Percentiles rank a stretch among this genome's conserved stretches.
Conservation (phyloP, 208 protist species). For the Trypanosoma theileri region DNA sequence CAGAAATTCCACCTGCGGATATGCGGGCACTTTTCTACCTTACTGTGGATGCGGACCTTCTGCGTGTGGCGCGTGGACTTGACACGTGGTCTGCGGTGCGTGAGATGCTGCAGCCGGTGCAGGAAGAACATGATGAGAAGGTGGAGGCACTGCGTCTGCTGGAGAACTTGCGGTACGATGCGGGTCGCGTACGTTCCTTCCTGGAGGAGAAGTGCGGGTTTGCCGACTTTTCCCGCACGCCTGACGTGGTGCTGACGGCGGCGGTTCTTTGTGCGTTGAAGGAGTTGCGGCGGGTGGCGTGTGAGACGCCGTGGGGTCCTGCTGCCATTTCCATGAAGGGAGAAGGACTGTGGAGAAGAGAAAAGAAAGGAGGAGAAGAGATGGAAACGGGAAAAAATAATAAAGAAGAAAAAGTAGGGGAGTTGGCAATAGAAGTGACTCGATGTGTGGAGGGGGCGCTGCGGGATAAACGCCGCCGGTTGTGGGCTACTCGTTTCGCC, state of each 20-base stretch:
- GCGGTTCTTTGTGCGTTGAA: conserved; percentile 75
- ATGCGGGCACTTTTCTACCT: conserved; percentile 80
- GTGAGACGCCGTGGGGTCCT: conserved; percentile 72
- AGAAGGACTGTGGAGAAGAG: background rate
- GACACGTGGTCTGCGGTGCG: conserved; percentile 69
- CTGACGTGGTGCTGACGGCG: conserved; percentile 84
- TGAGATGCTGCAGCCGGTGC: conserved; percentile 41
- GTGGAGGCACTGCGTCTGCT: conserved; percentile 81
- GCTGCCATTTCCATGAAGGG: conserved; percentile 70
- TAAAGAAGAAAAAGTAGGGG: no score
- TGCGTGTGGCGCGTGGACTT: conserved; percentile 32
- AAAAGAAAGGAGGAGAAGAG: no score
- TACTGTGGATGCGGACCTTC: conserved; percentile 44
- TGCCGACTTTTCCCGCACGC: conserved; percentile 85
- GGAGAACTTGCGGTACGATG: conserved; percentile 75
- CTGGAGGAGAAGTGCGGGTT: conserved; percentile 92
- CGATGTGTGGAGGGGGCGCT: conserved; percentile 28
- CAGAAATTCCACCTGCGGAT: conserved; percentile 54
- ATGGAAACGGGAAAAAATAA: no score
- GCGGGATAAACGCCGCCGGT: conserved; percentile 74
- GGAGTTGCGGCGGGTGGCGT: conserved; percentile 69
- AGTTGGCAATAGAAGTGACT: no score
- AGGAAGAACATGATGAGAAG: conserved; percentile 63
- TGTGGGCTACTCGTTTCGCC: conserved; percentile 82
- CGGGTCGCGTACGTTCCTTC: conserved; percentile 71